These are phyloP conservation scores for Bryoglossum gracile DNA, from an alignment of 495 filamentous ascomycete species.

Conservation along the genomic window DNA sequence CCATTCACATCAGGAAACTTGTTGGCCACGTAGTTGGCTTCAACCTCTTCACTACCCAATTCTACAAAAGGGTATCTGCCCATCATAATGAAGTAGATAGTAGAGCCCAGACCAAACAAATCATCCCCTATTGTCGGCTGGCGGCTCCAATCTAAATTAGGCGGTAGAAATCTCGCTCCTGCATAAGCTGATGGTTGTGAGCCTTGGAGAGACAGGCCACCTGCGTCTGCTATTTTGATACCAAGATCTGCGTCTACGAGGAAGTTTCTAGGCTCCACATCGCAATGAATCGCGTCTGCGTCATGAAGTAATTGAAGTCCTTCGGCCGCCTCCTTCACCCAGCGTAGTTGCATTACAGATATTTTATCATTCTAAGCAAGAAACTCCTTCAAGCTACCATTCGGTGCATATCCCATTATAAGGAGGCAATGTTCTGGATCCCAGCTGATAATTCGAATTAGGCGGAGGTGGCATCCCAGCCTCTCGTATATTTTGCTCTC, in stretches of 20 bases:
- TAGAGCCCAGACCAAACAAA: conserved; percentile 27
- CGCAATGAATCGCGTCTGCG: conserved; percentile 26
- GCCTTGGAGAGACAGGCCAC: conserved; percentile 23
- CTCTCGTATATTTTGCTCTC: conserved; percentile 17
- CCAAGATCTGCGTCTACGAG: conserved; percentile 28
- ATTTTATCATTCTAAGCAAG: conserved; percentile 18
- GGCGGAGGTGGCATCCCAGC: conserved; percentile 11
- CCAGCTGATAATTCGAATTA: conserved; percentile 15
- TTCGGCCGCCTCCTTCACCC: conserved; percentile 25
- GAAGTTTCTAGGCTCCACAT: conserved; percentile 30
- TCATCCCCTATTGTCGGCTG: conserved; percentile 21
- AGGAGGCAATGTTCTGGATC: conserved; percentile 10
- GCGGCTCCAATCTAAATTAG: conserved; percentile 13
- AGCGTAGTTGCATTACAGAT: conserved; percentile 16
- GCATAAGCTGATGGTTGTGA: conserved; percentile 24
- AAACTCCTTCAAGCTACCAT: conserved; percentile 27
- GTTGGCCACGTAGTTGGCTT: conserved; percentile 19
- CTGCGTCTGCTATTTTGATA: conserved; percentile 28
- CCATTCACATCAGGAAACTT: conserved; percentile 26
- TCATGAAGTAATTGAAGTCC: conserved; percentile 25
- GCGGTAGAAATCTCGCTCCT: conserved; percentile 22
- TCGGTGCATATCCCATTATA: conserved; percentile 29
- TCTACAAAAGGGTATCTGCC: conserved; percentile 23
- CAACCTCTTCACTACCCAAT: conserved; percentile 25
- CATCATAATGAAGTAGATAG: conserved; percentile 27